Evolutionary conservation across 176 grass and related monocot genomes (phyloP).

Genomic region (Raddia guianensis): DNA sequence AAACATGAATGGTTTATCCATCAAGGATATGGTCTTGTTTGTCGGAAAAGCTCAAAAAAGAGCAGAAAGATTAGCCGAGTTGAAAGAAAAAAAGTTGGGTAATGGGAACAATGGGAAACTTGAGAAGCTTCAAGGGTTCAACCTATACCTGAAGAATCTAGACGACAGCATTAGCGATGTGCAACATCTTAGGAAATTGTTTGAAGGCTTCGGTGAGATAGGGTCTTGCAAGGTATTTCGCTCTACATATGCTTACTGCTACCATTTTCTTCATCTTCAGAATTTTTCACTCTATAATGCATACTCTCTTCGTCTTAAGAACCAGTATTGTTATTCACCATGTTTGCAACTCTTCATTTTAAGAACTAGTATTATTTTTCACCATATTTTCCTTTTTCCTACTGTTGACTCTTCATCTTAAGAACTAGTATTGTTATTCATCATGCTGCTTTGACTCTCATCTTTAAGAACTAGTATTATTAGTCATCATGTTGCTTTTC

Average conservation of each 20-base stretch:
- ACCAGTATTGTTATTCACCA: background rate
- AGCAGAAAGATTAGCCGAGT: slow-evolving; percentile 42
- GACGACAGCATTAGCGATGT: slow-evolving; percentile 51
- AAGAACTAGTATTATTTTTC: too few species aligned
- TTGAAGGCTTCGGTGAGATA: slow-evolving; percentile 52
- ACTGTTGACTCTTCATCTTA: background rate
- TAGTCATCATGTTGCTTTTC: background rate
- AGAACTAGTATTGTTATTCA: background rate
- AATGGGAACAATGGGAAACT: slow-evolving; percentile 17
- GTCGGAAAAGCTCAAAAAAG: slow-evolving; percentile 56
- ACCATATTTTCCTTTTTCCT: background rate
- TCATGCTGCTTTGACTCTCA: background rate
- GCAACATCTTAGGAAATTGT: slow-evolving; percentile 27
- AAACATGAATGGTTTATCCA: slow-evolving; percentile 40
- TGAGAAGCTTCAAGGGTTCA: slow-evolving; percentile 42
- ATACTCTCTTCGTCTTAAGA: background rate
- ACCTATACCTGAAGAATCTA: slow-evolving; percentile 65
- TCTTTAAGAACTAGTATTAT: background rate
- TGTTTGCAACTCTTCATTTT: too few species aligned
- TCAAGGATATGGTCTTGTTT: slow-evolving; percentile 43
- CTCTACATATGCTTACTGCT: background rate
- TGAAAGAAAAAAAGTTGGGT: slow-evolving; percentile 43
- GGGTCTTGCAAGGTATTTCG: slow-evolving; percentile 50
- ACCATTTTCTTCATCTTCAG: too few species aligned
- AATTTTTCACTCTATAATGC: background rate